phyloP scores from a whole-genome alignment of 1,139 yeast species.

The Blastobotrys capitulatus region DNA sequence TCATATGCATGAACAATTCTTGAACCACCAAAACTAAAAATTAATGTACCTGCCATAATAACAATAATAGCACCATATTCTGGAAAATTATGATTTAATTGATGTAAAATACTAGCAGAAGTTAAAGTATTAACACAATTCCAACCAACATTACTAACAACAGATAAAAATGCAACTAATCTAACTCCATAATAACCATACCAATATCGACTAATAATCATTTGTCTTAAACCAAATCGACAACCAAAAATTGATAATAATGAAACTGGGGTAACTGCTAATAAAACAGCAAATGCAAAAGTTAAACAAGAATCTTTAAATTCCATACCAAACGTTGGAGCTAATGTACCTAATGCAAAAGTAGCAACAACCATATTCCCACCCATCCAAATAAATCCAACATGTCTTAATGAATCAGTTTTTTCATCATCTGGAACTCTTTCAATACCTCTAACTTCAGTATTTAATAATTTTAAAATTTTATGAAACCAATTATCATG shows the following conservation, averaged over 20 bases:
- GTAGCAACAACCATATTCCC: conserved; percentile 89
- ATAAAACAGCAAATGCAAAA: conserved; percentile 63
- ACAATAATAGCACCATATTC: conserved; percentile 90
- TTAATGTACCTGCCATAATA: conserved; percentile 59
- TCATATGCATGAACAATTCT: conserved; percentile 75
- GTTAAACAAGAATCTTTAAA: conserved; percentile 62
- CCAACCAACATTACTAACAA: conserved; percentile 94
- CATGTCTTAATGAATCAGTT: conserved; percentile 58
- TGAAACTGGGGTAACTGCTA: conserved; percentile 78
- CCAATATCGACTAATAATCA: conserved; percentile 73
- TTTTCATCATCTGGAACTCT: conserved; percentile 63
- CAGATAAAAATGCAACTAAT: conserved; percentile 70
- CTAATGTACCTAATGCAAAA: conserved; percentile 75
- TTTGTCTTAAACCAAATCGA: conserved; percentile 80
- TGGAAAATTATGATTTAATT: conserved; percentile 66
- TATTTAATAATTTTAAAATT: conserved; percentile 17
- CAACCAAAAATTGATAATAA: conserved; percentile 81
- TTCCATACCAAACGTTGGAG: conserved; percentile 48
- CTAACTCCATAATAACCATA: conserved; percentile 73
- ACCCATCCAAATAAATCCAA: conserved; percentile 89
- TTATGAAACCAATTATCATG: not conserved
- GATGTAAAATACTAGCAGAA: conserved; percentile 76
- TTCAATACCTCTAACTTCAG: conserved; percentile 66
- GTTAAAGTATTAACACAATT: conserved; percentile 90
- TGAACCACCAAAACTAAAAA: conserved; percentile 82